Evolutionary conservation across 805 yeast genomes (phyloP), one percentile per base, ranked within the genome.

Genomic region (Ogataea haglerorum): DNA sequence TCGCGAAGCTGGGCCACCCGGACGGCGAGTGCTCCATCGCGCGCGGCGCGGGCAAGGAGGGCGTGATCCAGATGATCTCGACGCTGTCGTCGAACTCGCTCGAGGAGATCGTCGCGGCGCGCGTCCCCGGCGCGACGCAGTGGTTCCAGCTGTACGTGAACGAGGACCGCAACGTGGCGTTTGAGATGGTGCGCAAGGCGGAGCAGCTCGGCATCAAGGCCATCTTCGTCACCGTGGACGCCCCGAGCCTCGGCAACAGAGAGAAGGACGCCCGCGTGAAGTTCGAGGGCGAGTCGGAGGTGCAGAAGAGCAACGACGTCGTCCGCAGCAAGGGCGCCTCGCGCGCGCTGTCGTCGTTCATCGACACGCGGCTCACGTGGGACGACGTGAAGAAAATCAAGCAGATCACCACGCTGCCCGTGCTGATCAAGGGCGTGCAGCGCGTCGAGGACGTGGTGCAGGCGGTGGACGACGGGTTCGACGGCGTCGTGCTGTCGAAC

Each of bases 81-180:
- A 90, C 96, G 1, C 70, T 88, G 52, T 91, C 97, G 1, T 85
- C 95, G 5, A 86, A 89, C 59, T 80, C 95, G 2, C 73, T 87
- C 48, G 93, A 88, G 52, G 97, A 89, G 59, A 85, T 89, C 46
- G 77, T 82, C 3, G 87, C 76, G 43, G 85, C 82, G 5, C 80
- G 83, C 22, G 64, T 64, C 1, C 78, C 75, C 10, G 71, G 70
- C 28, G 96, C 89, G 59, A 71, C 82, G 7, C 90, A 86, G 58
- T 89, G 96, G 96, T 79, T 79, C 61, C 96, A 89, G 64, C 69
- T 89, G 36, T 89, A 89, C 56, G 93, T 89, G 32, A 85, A 86
- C 54, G 68, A 81, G 13, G 90, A 88, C 61, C 72, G 93, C 38
- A 70, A 72, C n/a, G 68, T 80, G 38, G 76, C 89, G 24, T 67